Conservation (phyloP, 2,329 filamentous ascomycete species). For the Amauroascus niger region DNA sequence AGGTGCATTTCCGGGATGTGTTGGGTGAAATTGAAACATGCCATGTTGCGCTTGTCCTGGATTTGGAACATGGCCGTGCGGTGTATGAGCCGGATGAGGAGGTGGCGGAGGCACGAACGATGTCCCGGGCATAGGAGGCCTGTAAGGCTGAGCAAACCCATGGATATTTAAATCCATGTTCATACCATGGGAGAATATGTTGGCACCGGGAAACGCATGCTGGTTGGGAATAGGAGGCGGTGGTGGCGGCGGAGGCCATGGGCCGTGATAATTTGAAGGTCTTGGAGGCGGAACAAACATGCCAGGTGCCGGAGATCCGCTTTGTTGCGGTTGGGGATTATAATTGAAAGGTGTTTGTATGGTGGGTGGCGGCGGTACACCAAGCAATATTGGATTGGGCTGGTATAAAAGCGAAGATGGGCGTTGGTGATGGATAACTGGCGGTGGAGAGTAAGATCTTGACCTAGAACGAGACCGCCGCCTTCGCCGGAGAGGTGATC, state of each 20-base stretch:
- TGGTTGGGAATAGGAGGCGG: conserved; percentile 22
- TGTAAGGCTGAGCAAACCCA: conserved; percentile 12
- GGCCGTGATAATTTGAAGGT: conserved; percentile 28
- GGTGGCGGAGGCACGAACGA: conserved; percentile 17
- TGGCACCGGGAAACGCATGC: conserved; percentile 1
- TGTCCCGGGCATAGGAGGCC: conserved; percentile 9
- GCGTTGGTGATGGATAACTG: conserved; percentile 19
- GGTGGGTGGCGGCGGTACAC: conserved; percentile 4
- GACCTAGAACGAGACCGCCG: conserved; percentile 24
- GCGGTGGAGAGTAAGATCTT: conserved; percentile 27
- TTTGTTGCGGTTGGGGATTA: conserved; percentile 13
- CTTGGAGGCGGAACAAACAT: conserved; percentile 24
- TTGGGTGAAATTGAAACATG: conserved; percentile 1
- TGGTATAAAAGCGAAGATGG: conserved; percentile 19
- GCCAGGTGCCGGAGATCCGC: conserved; percentile 1
- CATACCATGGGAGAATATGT: conserved; percentile 8
- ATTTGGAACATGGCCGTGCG: conserved; percentile 21
- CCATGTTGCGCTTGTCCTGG: too few relatives aligned
- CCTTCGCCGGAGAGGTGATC: conserved; percentile 20
- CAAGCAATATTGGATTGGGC: conserved; percentile 11
- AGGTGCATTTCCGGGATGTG: not conserved
- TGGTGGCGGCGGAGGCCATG: conserved; percentile 31
- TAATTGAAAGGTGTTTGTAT: conserved; percentile 2
- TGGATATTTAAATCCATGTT: conserved; percentile 17
- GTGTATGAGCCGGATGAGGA: conserved; percentile 22